These are phyloP conservation scores for Fomes fomentarius DNA, from an alignment of 1,284 basidiomycete species.

Conservation along the genomic window DNA sequence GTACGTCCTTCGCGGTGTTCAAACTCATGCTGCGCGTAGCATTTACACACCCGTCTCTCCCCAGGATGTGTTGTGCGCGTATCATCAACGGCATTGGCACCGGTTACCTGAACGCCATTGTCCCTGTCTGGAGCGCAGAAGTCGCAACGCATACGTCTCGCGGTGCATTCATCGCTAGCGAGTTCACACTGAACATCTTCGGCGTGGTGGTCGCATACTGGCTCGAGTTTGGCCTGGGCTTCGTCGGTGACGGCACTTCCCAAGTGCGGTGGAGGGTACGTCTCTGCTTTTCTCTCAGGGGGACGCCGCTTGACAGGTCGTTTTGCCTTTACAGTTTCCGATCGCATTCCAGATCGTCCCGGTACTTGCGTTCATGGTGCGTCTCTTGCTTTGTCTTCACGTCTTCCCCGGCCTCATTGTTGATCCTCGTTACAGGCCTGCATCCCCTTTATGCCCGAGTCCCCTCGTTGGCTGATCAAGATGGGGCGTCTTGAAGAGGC, in stretches of 20 bases:
- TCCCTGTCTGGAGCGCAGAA: slow-evolving; percentile 55
- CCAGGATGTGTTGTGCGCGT: slow-evolving; percentile 54
- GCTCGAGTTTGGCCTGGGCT: slow-evolving; percentile 55
- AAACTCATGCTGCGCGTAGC: neutral
- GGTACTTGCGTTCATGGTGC: slow-evolving; percentile 45
- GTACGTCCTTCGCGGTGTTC: slow-evolving; percentile 28
- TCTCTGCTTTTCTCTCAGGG: slow-evolving; percentile 4
- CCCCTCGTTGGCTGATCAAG: slow-evolving; percentile 60
- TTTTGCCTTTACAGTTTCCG: slow-evolving; percentile 40
- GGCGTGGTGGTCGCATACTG: slow-evolving; percentile 59
- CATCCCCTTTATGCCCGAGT: slow-evolving; percentile 41
- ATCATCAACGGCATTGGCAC: slow-evolving; percentile 57
- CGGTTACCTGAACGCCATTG: slow-evolving; percentile 53
- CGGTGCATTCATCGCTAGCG: slow-evolving; percentile 42
- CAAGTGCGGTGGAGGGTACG: slow-evolving; percentile 47
- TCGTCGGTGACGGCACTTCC: slow-evolving; percentile 47
- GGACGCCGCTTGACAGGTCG: too few species aligned
- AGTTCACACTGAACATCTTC: slow-evolving; percentile 49
- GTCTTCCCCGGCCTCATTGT: slow-evolving; percentile 1
- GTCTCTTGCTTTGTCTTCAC: slow-evolving; percentile 6
- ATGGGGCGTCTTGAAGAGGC: slow-evolving; percentile 52
- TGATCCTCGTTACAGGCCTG: slow-evolving; percentile 18
- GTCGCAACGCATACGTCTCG: slow-evolving; percentile 49
- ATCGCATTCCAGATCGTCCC: slow-evolving; percentile 54
- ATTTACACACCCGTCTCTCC: too few species aligned